Base-by-base conservation (phyloP, 2,329 filamentous ascomycete species). In the Fusarium tuaranense region DNA sequence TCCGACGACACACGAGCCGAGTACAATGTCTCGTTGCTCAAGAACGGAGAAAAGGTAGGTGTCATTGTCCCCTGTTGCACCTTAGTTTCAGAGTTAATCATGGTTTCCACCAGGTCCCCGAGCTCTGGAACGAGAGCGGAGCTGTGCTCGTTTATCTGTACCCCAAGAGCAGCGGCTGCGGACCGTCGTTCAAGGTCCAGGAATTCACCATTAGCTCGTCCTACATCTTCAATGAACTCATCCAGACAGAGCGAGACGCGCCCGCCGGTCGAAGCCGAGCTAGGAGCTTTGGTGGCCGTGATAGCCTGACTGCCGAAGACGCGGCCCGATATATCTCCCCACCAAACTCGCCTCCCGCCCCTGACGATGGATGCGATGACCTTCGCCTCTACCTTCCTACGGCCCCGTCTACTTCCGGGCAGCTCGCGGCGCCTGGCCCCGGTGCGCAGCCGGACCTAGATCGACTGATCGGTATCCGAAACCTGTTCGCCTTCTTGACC, bases 401-500 rank as follows among this genome's bases (percentile, higher is more conserved):
- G 1, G 80, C 82, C 14, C 85, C 84, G 57, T 82, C 84, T 67
- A 78, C 82, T 32, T 80, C 81, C 2, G 83, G 80, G 13, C 82
- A 85, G 62, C 69, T 83, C 20, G 71, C 76, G 61, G 78, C 73
- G 63, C 84, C 76, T 36, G 83, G 74, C n/a, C 83, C 74, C 38
- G 80, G 74, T 18, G 78, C 80, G 10, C 77, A 76, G 20, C 76
- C 78, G 25, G 87, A 90, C 57, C 78, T 90, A 39, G 89, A 92
- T 61, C 86, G 87, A 4, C 80, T 92, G 14, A 84, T 93, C 41
- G 88, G 87, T 5, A 87, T 91, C 30, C 87, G 91, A 62, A 93
- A 93, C 74, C 80, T 93, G 46, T 93, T 93, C 72, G 91, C 91
- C 7, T 91, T 93, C 72, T 81, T 93, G 65, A 91, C 87, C 0